Evolutionary conservation across 2,329 filamentous ascomycete genomes (phyloP).

Genomic region (Tothia fuscella): DNA sequence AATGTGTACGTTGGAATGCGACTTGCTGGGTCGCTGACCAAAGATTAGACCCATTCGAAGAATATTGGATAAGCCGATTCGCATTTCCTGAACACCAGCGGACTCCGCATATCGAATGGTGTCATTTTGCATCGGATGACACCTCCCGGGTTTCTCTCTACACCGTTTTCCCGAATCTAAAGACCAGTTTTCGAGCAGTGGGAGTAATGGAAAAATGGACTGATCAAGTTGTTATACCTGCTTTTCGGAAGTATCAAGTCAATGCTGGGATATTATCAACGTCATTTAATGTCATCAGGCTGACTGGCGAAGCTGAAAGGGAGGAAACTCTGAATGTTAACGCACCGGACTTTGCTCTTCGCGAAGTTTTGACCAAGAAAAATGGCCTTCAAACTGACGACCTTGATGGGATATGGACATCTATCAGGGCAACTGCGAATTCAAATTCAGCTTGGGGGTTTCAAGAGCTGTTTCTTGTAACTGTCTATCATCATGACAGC

Average conservation of each 20-base stretch:
- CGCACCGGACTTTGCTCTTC: conserved; percentile 3
- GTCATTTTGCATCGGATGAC: conserved; percentile 5
- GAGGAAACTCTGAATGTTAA: conserved; percentile 5
- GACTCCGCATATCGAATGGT: conserved; percentile 9
- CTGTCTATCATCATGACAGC: not conserved
- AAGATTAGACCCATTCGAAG: conserved; percentile 5
- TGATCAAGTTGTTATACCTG: conserved; percentile 5
- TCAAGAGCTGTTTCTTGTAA: conserved; percentile 1
- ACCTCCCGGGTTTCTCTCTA: not conserved
- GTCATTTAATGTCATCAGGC: not conserved
- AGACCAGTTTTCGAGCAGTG: not conserved
- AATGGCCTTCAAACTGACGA: not conserved
- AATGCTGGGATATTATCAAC: not conserved
- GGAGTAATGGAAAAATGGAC: conserved; percentile 7
- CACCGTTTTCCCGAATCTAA: conserved; percentile 3
- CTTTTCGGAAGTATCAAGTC: not conserved
- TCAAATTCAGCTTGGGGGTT: not conserved
- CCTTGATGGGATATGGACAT: not conserved
- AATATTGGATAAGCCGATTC: not conserved
- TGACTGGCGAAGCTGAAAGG: conserved; percentile 7
- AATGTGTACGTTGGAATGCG: conserved; percentile 4
- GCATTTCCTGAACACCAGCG: conserved; percentile 3
- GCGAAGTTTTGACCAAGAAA: not conserved
- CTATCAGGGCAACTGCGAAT: not conserved
- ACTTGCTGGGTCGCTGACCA: conserved; percentile 6